Base-by-base conservation (phyloP, 257 asterid genomes). In the Nicotiana otophora region DNA sequence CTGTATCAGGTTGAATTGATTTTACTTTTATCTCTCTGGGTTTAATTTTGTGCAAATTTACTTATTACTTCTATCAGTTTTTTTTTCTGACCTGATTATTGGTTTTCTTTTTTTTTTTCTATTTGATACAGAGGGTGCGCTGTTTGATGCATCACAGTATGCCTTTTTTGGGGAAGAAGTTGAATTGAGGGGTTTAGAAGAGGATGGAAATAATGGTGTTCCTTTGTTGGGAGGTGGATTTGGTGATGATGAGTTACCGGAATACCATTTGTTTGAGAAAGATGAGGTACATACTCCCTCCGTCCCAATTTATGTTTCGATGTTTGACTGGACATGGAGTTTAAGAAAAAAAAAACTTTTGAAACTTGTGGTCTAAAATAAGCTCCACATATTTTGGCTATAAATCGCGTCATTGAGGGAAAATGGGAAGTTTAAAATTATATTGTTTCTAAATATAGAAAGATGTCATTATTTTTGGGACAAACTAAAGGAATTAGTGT, bases 131-230 rank as follows among this genome's bases (percentile, higher is more conserved):
- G 98, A 85, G 84, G 82, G 84, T 77, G 86, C 91, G 72, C 83
- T 80, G 68, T 95, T 95, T 83, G 97, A 93, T 88, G 96, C 98
- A 16, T 87, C 98, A 0, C 98, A 92, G 61, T 95, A 95, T 74
- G 89, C 91, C 10, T 95, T 95, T 86, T 95, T 95, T 78, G 97
- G 97, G 82, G 93, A 92, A 81, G 97, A 87, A 67, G 91, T 87
- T 77, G 97, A 91, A 84, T 77, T 93, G 86, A 97, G 97, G 70
- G 97, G 93, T 77, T 82, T 92, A 84, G 98, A 86, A 33, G 94
- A 90, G 17, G 97, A 86, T 31, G 90, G 90, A 17, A 90, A 87
- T 7, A 88, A 58, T 79, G 72, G 74, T 78, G 79, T 76, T 42
- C 93, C 89, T 54, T 85, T 90, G 69, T 84, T 90, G 78, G 92